Evolutionary conservation across 148 eudicot species (phyloP).

Genomic region (Fagopyrum tataricum): DNA sequence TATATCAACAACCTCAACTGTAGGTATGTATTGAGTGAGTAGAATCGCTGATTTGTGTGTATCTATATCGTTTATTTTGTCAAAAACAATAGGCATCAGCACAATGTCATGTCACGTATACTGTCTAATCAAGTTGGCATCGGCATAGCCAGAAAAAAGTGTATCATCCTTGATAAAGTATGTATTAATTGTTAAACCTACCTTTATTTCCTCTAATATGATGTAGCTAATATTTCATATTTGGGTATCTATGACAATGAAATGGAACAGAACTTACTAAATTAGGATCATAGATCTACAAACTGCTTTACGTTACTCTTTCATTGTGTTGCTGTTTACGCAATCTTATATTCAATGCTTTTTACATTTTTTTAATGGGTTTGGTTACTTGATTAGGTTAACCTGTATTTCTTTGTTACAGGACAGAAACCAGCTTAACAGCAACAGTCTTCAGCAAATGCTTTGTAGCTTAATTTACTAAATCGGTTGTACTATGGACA

Average conservation of each 20-base stretch:
- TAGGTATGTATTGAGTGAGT: neutral
- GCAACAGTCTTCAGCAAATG: too few species aligned
- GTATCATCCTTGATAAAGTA: neutral
- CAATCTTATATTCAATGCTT: neutral
- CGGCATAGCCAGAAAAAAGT: neutral
- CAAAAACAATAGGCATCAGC: neutral
- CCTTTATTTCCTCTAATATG: neutral
- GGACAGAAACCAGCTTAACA: too few species aligned
- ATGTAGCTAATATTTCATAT: constrained; percentile 2
- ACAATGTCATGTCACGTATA: neutral
- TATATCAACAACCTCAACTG: neutral
- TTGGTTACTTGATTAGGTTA: too few species aligned
- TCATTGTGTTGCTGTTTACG: neutral
- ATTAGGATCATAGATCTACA: neutral
- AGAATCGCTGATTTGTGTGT: neutral
- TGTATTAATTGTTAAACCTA: constrained; percentile 8
- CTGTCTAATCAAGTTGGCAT: constrained; percentile 11
- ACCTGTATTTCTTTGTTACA: too few species aligned
- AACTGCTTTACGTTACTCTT: neutral
- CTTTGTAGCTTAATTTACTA: too few species aligned
- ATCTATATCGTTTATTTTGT: neutral
- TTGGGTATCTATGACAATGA: constrained; percentile 3
- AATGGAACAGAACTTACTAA: constrained; percentile 5
- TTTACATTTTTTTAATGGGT: too few species aligned
- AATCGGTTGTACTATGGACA: too few species aligned